Conservation (phyloP, 371 early-diverging fungal species). For the Encephalitozoon romaleae region DNA sequence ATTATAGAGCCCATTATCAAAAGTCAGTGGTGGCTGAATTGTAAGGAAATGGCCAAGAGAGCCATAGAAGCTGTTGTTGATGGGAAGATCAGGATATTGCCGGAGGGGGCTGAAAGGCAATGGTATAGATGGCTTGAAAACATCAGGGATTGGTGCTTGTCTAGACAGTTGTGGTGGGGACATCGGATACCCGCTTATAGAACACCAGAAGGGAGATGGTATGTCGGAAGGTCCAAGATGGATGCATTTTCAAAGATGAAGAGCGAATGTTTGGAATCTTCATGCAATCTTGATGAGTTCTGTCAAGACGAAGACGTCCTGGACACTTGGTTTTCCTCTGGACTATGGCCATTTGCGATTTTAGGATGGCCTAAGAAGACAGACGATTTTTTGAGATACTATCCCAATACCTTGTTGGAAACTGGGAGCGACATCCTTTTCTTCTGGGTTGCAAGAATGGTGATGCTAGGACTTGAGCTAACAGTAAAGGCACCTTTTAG, state of each 20-base stretch:
- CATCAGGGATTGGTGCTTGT: constrained; percentile 87
- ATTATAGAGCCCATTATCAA: constrained; percentile 92
- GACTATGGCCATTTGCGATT: constrained; percentile 91
- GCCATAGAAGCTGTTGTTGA: constrained; percentile 67
- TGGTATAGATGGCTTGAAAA: constrained; percentile 92
- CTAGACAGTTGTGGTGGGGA: constrained; percentile 99
- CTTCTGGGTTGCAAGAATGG: constrained; percentile 99
- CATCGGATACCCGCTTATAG: constrained; percentile 94
- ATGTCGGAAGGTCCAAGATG: constrained; percentile 70
- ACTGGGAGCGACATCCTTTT: constrained; percentile 98
- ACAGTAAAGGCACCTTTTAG: constrained; percentile 86
- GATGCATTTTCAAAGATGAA: constrained; percentile 65
- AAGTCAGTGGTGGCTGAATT: constrained; percentile 97
- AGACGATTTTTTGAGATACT: constrained; percentile 66
- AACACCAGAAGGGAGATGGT: constrained; percentile 71
- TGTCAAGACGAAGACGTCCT: constrained; percentile 87
- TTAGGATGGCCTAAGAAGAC: constrained; percentile 77
- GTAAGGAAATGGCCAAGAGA: constrained; percentile 73
- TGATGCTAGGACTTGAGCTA: constrained; percentile 87
- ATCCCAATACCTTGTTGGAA: constrained; percentile 82
- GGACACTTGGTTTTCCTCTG: constrained; percentile 99
- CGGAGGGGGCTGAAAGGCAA: constrained; percentile 75
- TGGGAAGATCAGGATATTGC: constrained; percentile 75
- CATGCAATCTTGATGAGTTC: constrained; percentile 64
- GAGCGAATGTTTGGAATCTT: neutral